A percentile compares a stretch with the other conserved stretches of the same genome.
Evolutionary conservation across 2,329 filamentous ascomycete genomes (phyloP).

Genomic region (Diaporthe sp.): DNA sequence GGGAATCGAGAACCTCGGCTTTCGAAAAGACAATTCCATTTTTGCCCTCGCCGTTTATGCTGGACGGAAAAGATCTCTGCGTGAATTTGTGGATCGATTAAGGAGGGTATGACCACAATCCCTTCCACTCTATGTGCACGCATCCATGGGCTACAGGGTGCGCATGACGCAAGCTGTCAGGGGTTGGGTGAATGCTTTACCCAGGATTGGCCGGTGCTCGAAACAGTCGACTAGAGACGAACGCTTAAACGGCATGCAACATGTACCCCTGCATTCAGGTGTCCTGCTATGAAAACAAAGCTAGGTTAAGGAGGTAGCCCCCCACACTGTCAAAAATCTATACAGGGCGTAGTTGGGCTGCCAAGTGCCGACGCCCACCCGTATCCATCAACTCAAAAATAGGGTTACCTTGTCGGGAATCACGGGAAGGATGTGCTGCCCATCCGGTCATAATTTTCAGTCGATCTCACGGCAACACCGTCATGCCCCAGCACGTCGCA

Average conservation of each 20-base stretch:
- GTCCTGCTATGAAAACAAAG: background rate
- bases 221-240: constrained; percentile 12
- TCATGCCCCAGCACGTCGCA: background rate
- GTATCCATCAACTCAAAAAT: constrained; percentile 23
- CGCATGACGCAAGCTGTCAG: constrained; percentile 8
- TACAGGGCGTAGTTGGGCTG: no score
- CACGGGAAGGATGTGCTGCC: background rate
- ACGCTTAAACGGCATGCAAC: background rate
- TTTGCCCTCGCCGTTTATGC: background rate
- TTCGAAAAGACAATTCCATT: background rate
- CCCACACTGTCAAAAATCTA: background rate
- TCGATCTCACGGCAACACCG: background rate
- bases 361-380: background rate
- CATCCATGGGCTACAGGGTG: background rate
- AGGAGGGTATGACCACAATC: background rate
- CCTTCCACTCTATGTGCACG: background rate
- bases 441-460: background rate
- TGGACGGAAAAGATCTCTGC: background rate
- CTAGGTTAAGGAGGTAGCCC: background rate
- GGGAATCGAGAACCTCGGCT: background rate
- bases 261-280: background rate
- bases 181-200: background rate
- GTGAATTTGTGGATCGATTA: background rate
- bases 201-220: constrained; percentile 10
- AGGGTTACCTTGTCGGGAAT: background rate